A percentile compares a stretch with the other conserved stretches of the same genome.
Conservation (phyloP, 2,329 filamentous ascomycete species). For the Claviceps pazoutovae region DNA sequence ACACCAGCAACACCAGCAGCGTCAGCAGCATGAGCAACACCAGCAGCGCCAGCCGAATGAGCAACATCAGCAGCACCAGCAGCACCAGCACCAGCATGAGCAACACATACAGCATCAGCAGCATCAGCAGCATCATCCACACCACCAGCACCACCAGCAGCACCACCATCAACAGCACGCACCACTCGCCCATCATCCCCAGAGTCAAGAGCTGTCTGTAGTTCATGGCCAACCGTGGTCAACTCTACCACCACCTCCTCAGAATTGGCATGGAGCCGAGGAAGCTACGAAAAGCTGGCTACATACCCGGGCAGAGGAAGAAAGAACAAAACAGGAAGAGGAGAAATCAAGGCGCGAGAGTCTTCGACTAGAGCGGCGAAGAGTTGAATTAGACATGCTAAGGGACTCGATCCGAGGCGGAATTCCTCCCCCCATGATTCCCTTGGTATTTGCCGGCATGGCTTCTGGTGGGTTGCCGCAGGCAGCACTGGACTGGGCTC, state of each 20-base stretch:
- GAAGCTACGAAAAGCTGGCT: constrained; percentile 62
- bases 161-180: constrained; percentile 1
- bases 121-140: constrained; percentile 12
- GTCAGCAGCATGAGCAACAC: constrained; percentile 9
- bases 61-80: constrained; percentile 10
- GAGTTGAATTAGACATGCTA: constrained; percentile 59
- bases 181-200: constrained; percentile 13
- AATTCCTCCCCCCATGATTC: constrained; percentile 60
- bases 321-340: constrained; percentile 59
- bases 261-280: constrained; percentile 53
- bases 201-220: constrained; percentile 12
- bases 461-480: constrained; percentile 45
- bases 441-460: constrained; percentile 62
- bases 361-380: constrained; percentile 56
- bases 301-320: constrained; percentile 57
- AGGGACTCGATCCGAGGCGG: constrained; percentile 53
- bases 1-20: not conserved
- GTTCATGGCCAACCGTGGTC: constrained; percentile 26
- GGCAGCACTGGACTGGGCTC: constrained; percentile 51
- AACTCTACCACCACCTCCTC: constrained; percentile 48
- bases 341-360: constrained; percentile 53
- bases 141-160: not conserved
- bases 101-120: not conserved
- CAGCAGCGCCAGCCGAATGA: constrained; percentile 9
- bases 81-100: constrained; percentile 10